Evolutionary conservation across 2,329 filamentous ascomycete genomes (phyloP).

Genomic region (Aaosphaeria arxii): DNA sequence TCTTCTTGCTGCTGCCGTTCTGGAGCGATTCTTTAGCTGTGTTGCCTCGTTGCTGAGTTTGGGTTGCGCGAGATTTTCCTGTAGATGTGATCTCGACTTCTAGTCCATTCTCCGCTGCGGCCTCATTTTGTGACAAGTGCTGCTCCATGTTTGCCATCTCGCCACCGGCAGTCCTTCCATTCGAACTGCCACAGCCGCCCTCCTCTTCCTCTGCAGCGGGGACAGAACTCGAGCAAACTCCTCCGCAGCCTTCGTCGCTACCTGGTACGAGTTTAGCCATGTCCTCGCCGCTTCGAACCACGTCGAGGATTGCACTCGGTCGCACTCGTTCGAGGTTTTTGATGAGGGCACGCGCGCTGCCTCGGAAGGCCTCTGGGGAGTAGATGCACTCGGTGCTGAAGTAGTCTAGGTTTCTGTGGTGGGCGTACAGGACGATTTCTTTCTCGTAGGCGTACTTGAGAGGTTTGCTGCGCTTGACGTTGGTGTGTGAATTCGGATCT

Average conservation of each 20-base stretch:
- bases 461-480: slow-evolving; percentile 93
- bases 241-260: slow-evolving; percentile 35
- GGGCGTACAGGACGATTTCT: slow-evolving; percentile 95
- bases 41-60: neutral
- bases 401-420: slow-evolving; percentile 95
- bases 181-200: slow-evolving; percentile 73
- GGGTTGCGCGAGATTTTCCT: slow-evolving; percentile 27
- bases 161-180: slow-evolving; percentile 63
- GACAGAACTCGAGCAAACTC: slow-evolving; percentile 25
- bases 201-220: slow-evolving; percentile 54
- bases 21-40: slow-evolving; percentile 29
- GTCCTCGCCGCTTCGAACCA: slow-evolving; percentile 91
- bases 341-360: slow-evolving; percentile 85
- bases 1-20: slow-evolving; percentile 17
- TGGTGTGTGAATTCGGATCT: slow-evolving; percentile 56
- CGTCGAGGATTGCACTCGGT: slow-evolving; percentile 90
- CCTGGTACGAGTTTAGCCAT: slow-evolving; percentile 83
- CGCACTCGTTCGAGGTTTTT: slow-evolving; percentile 93
- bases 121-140: slow-evolving; percentile 63
- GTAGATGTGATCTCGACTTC: slow-evolving; percentile 63
- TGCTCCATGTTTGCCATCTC: slow-evolving; percentile 84
- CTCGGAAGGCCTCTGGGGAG: slow-evolving; percentile 92
- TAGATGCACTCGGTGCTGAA: slow-evolving; percentile 99
- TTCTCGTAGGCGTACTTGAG: slow-evolving; percentile 99
- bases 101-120: slow-evolving; percentile 51